Evolutionary conservation across 2,329 filamentous ascomycete species (phyloP), one percentile per base, ranked within the genome.

Genomic region (Curvularia eragrostidis): DNA sequence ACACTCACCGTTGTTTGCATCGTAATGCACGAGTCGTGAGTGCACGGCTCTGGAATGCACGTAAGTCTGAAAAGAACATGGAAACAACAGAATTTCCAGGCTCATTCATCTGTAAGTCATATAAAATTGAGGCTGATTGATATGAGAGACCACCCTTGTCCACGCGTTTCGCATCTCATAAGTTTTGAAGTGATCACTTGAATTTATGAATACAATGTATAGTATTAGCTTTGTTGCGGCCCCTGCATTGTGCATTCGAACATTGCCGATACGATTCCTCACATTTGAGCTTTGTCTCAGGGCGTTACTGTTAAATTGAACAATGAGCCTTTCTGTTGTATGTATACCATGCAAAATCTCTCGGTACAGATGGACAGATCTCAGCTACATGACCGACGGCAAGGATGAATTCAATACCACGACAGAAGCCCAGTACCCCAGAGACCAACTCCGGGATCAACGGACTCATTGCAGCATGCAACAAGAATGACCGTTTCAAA

Each of bases 401-500:
- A 26, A 64, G 56, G 50, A 43, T 54, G 41, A 55, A 55, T 34
- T 43, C 50, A 36, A 41, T 19, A 43, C 46, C 48, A 42, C 43
- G 42, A n/a, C 52, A 61, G n/a, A 55, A 46, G 41, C 52, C 52
- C 15, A 36, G 36, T 5, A 50, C 49, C 23, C 50, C 36, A 4
- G 36, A 54, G n/a, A 34, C 42, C 30, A 55, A 38, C 24, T 34
- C 51, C 6, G 49, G 59, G 1, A 65, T 67, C 52, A 65, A 64
- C 24, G 51, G 48, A 39, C 43, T 73, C 9, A 65, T 71, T 43
- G 59, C 59, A 26, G 59, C 59, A 48, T 67, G 65, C 6, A 74
- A 75, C 43, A 66, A 48, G 2, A 56, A 69, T 24, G 73, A 76
- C 51, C 68, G 71, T 39, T 74, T 74, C 48, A 63, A 65, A 4